Base-by-base conservation (phyloP, 2,329 filamentous ascomycete genomes). In the Phyllosticta capitalensis region DNA sequence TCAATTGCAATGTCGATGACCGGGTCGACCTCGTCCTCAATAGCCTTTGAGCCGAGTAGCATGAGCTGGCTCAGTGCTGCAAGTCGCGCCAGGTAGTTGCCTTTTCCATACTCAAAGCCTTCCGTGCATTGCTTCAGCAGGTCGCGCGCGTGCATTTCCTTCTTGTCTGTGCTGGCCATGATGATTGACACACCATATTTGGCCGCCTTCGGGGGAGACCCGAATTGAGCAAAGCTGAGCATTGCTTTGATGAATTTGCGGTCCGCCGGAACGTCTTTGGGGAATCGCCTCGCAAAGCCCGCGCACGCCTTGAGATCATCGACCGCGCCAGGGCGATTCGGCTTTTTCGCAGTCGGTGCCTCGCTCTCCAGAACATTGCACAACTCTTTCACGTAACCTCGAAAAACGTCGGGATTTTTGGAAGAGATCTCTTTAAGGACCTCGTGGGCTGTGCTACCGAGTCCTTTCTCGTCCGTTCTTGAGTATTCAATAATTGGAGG, bases 151-250 rank as follows among this genome's bases (percentile, higher is more conserved):
- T 90, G 89, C 76, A 95, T 87, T 68, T 92, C 88, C 71, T 90
- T 94, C 65, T 84, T 84, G 55, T 92, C 85, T 21, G 85, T 79
- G 9, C 86, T 86, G 38, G 89, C 86, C 73, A 96, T 84, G 58
- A 99, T 80, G 64, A 99, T 91, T 26, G 90, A 92, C 54, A 97
- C 85, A 0, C 94, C 94, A 75, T 97, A 91, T 73, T 99, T 99
- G 21, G 92, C 90, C 9, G 90, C 89, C 69, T 87, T 86, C 10
- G 89, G 83, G 2, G 92, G 92, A 22, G 82, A 82, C 21, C 92
- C 92, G 67, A 89, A 88, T 20, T 92, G 80, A 1, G 92, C 89
- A 71, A 94, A 97, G 66, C 83, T 87, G 62, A 87, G 84, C 71
- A 99, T 81, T 1, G 90, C 87, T 67, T 94, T 85, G 30, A 85